Evolutionary conservation across 306 rosid genomes (phyloP).

Genomic region (Begonia loranthoides): DNA sequence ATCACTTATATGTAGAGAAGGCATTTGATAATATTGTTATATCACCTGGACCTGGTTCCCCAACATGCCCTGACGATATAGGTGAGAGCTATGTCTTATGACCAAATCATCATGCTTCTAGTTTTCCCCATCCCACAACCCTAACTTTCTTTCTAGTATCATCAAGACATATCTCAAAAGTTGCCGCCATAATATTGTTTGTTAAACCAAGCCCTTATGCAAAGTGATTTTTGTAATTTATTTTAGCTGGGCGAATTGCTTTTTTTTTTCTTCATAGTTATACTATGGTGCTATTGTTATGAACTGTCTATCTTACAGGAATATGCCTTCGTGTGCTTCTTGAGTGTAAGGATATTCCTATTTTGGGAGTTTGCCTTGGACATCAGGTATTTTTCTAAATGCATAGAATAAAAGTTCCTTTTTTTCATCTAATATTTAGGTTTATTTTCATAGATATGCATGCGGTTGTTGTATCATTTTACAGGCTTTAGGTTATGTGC

Average conservation of each 20-base stretch:
- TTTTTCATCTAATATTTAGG: constrained; percentile 2
- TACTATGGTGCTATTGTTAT: no score
- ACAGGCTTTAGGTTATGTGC: constrained; percentile 90
- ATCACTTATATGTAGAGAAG: constrained; percentile 63
- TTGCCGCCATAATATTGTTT: no score
- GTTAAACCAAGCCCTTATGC: no score
- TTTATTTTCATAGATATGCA: neutral
- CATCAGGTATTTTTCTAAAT: constrained; percentile 58
- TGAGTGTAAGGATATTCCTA: constrained; percentile 74
- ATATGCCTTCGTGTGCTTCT: constrained; percentile 75
- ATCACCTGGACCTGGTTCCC: constrained; percentile 99
- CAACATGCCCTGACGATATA: constrained; percentile 66
- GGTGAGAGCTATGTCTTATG: constrained; percentile 34
- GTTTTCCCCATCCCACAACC: no score
- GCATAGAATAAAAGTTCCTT: neutral
- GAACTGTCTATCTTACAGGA: constrained; percentile 29
- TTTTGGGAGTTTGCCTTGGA: constrained; percentile 94
- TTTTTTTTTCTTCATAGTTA: no score
- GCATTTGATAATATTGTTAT: constrained; percentile 94
- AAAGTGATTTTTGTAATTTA: no score
- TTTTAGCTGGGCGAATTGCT: no score
- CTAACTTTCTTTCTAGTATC: no score
- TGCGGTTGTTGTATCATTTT: constrained; percentile 14
- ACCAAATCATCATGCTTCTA: no score
- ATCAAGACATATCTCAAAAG: no score